phyloP scores from a whole-genome alignment of 306 rosid genomes.

The Fagus sylvatica region DNA sequence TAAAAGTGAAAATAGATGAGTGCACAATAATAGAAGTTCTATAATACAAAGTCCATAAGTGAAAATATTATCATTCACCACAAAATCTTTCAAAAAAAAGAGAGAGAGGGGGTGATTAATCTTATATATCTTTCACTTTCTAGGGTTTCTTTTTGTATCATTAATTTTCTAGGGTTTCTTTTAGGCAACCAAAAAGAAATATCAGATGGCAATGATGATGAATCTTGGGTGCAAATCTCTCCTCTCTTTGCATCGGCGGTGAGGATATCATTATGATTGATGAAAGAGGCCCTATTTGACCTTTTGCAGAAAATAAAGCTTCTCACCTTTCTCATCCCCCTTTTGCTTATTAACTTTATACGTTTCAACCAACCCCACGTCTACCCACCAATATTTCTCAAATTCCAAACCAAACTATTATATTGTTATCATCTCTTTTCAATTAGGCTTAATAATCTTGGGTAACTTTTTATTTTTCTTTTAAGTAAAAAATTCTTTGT shows the following conservation, averaged over 20 bases:
- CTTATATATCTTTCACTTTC: conserved; percentile 34
- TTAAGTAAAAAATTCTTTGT: conserved; percentile 9
- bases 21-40: conserved; percentile 56
- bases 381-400: conserved; percentile 58
- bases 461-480: conserved; percentile 38
- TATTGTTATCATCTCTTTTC: conserved; percentile 52
- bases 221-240: conserved; percentile 83
- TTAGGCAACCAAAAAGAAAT: conserved; percentile 45
- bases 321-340: conserved; percentile 62
- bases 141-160: conserved; percentile 36
- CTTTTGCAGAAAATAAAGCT: conserved; percentile 64
- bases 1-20: conserved; percentile 55
- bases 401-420: conserved; percentile 71
- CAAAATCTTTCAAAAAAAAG: conserved; percentile 37
- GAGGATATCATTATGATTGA: conserved; percentile 70
- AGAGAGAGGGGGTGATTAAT: conserved; percentile 4
- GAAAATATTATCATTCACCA: conserved; percentile 44
- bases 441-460: conserved; percentile 45
- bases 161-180: conserved; percentile 34
- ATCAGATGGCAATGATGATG: conserved; percentile 74
- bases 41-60: conserved; percentile 25
- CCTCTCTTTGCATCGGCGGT: conserved; percentile 51
- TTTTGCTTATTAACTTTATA: conserved; percentile 47
- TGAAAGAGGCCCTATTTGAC: conserved; percentile 69
- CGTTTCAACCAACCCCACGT: conserved; percentile 63